Evolutionary conservation across 2,329 filamentous ascomycete species (phyloP).

Genomic region (Coniochaeta sp.): DNA sequence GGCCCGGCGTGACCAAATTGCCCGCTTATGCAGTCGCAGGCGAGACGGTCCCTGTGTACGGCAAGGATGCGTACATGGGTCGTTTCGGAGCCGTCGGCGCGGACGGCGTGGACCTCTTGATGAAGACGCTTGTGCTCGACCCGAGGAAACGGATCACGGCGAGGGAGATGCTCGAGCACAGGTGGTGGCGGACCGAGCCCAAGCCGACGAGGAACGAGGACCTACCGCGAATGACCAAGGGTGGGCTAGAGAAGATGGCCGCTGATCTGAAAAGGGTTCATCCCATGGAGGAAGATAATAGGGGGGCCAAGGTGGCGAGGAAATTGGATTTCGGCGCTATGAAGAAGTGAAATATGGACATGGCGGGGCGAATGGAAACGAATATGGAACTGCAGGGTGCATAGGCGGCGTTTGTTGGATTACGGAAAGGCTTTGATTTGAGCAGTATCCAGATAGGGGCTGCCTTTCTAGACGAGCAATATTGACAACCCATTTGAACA

Average conservation of each 20-base stretch:
- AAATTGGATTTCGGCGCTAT: slow-evolving; percentile 68
- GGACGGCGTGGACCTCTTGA: slow-evolving; percentile 80
- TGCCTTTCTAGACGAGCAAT: background rate
- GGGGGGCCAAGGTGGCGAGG: slow-evolving; percentile 69
- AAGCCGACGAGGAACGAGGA: slow-evolving; percentile 75
- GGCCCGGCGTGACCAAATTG: slow-evolving; percentile 82
- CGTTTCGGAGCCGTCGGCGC: slow-evolving; percentile 75
- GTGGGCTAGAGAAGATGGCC: slow-evolving; percentile 66
- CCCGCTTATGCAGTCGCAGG: slow-evolving; percentile 64
- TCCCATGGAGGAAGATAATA: slow-evolving; percentile 58
- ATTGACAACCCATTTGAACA: too few relatives aligned
- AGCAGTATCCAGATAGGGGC: background rate
- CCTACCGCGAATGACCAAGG: slow-evolving; percentile 66
- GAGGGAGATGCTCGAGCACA: slow-evolving; percentile 67
- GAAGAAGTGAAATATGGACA: slow-evolving; percentile 14
- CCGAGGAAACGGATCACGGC: slow-evolving; percentile 79
- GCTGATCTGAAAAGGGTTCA: slow-evolving; percentile 69
- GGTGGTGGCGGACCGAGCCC: slow-evolving; percentile 81
- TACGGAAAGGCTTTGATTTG: background rate
- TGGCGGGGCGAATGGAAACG: background rate
- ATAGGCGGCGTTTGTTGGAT: background rate
- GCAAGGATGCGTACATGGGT: slow-evolving; percentile 63
- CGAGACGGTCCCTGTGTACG: slow-evolving; percentile 49
- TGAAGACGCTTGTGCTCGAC: slow-evolving; percentile 77
- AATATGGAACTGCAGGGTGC: background rate